Evolutionary conservation across 306 rosid species (phyloP).

Genomic region (Rosa lucieae): DNA sequence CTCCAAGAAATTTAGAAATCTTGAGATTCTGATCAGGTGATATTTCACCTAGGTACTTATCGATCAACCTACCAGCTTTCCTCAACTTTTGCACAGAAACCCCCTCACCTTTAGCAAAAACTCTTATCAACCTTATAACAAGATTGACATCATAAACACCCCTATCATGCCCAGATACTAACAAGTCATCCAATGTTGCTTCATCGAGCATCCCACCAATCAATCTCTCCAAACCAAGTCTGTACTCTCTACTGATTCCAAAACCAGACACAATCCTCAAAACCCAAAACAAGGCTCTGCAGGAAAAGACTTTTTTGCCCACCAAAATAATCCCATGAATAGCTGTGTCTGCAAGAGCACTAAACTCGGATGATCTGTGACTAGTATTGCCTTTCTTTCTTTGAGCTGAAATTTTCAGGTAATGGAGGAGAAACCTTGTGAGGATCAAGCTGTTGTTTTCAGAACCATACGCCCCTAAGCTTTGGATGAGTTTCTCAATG

Average conservation of each 20-base stretch:
- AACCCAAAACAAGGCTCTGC: conserved; percentile 67
- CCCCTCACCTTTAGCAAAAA: conserved; percentile 43
- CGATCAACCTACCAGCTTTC: conserved; percentile 61
- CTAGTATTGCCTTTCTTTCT: conserved; percentile 24
- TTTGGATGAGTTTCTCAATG: conserved; percentile 50
- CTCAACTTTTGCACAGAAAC: conserved; percentile 46
- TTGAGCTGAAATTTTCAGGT: conserved; percentile 44
- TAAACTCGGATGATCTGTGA: conserved; percentile 29
- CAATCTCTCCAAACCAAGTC: conserved; percentile 58
- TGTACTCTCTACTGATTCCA: conserved; percentile 48
- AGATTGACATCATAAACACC: conserved; percentile 68
- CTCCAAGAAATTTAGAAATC: conserved; percentile 63
- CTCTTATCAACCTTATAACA: conserved; percentile 57
- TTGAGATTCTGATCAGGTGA: conserved; percentile 72
- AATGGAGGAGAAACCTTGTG: conserved; percentile 70
- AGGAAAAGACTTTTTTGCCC: conserved; percentile 54
- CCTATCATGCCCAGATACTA: conserved; percentile 50
- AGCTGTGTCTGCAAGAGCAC: conserved; percentile 63
- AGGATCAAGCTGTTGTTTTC: conserved; percentile 51
- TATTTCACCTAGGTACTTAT: conserved; percentile 66
- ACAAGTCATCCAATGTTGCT: conserved; percentile 69
- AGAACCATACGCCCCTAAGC: conserved; percentile 43
- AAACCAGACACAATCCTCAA: conserved; percentile 54
- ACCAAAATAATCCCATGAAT: conserved; percentile 48
- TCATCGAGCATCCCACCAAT: conserved; percentile 65